Evolutionary conservation across 371 early-diverging fungal genomes (phyloP), one percentile per base, ranked within the genome.

Genomic region (Entomophthora muscae): DNA sequence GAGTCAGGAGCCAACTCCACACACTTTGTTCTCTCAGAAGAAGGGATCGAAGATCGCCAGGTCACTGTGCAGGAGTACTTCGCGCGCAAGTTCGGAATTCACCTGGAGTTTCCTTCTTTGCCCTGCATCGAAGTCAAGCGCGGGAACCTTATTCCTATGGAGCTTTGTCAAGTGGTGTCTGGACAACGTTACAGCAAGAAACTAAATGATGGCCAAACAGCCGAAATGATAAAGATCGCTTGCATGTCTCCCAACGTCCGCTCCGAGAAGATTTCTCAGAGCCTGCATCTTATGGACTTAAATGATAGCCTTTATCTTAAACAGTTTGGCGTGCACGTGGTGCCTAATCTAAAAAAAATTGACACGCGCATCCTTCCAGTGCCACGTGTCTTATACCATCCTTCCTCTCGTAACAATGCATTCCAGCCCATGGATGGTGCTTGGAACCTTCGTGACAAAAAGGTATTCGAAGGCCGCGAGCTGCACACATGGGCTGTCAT

Each of bases 381-480:
- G 2, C 96, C 97, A 1, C 78, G 74, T 22, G 76, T 96, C 65
- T 71, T 72, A 5, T 95, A 91, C 65, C 78, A 85, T 58, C 70
- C 64, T 1, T 52, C 72, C 51, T 74, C 75, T n/a, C 71, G 79
- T 52, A 86, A 86, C 52, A 76, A 84, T 29, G 74, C 72, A n/a
- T 76, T 90, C 58, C 74, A 75, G 23, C 95, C 95, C 3, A 68
- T 72, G 21, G 79, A 78, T 67, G 96, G 94, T 29, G 83, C 85
- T 2, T 94, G 95, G 95, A 91, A 93, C 70, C 74, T 95, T 66
- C 77, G 83, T 60, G 86, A 84, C 65, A 89, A 89, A 75, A 85
- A 83, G 72, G 79, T 89, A 1, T 80, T 76, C 30, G 75, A 77
- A 31, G 89, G 89, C 31, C 83, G 79, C 10, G 79, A 77, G 23